phyloP scores from a whole-genome alignment of 192 early-diverging fungal species.

The Coemansia sp. region DNA sequence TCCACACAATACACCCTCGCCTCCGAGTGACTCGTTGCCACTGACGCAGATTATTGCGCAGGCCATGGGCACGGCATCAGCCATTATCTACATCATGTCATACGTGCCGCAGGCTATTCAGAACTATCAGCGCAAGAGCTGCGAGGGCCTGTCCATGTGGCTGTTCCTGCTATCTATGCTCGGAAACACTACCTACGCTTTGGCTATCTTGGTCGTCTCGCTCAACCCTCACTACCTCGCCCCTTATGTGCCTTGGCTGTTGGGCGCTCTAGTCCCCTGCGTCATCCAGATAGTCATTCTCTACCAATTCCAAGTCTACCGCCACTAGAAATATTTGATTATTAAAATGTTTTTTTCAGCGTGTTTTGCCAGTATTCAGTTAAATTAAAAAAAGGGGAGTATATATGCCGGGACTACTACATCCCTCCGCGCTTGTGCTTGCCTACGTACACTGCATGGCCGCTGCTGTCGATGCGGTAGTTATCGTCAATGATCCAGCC shows the following conservation, averaged over 20 bases:
- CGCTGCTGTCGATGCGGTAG: constrained; percentile 44
- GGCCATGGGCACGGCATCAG: constrained; percentile 46
- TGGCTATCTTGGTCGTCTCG: constrained; percentile 81
- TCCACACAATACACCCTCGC: background rate
- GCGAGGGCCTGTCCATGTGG: constrained; percentile 78
- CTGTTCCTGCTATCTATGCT: constrained; percentile 81
- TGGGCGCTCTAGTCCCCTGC: constrained; percentile 75
- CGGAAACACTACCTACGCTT: constrained; percentile 67
- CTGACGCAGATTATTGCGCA: constrained; percentile 42
- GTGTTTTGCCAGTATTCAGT: background rate
- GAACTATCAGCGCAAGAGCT: constrained; percentile 72
- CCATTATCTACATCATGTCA: constrained; percentile 55
- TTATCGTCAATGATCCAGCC: constrained; percentile 56
- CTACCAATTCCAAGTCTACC: constrained; percentile 69
- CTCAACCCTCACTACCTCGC: constrained; percentile 65
- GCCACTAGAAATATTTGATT: constrained; percentile 15
- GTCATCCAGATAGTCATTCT: constrained; percentile 77
- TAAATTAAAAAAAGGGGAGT: background rate
- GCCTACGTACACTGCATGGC: constrained; percentile 51
- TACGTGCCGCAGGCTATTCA: constrained; percentile 82
- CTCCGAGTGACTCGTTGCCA: constrained; percentile 8
- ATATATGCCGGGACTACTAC: background rate
- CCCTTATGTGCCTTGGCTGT: constrained; percentile 73
- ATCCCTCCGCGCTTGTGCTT: constrained; percentile 32
- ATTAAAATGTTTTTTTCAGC: background rate